These are phyloP conservation scores for Coemansia sp. DNA, from an alignment of 192 early-diverging fungal species.

Conservation along the genomic window DNA sequence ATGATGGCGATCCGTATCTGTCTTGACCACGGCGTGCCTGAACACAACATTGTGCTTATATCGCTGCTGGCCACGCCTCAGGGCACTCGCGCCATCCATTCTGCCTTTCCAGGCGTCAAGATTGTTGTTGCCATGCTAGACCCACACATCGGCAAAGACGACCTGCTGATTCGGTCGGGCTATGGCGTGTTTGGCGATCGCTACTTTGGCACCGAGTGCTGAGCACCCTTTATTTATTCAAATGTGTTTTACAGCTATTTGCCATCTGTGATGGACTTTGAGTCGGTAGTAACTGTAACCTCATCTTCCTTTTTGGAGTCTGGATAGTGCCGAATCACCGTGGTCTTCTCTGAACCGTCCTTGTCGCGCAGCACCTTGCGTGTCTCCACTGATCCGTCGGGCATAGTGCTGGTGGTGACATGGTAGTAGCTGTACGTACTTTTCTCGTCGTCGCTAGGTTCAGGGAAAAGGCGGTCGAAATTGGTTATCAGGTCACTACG, in stretches of 20 bases:
- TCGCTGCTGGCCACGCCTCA: constrained; percentile 76
- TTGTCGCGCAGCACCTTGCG: constrained; percentile 33
- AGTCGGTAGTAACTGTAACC: constrained; percentile 6
- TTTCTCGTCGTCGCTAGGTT: constrained; percentile 16
- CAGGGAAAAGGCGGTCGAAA: constrained; percentile 36
- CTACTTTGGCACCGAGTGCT: constrained; percentile 59
- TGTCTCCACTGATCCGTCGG: constrained; percentile 51
- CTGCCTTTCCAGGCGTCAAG: constrained; percentile 79
- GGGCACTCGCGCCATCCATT: constrained; percentile 74
- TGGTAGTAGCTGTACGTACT: constrained; percentile 29
- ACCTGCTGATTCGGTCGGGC: constrained; percentile 75
- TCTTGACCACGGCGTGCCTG: constrained; percentile 84
- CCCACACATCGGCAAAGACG: constrained; percentile 61
- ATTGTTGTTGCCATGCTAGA: constrained; percentile 84
- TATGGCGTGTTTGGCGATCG: constrained; percentile 85
- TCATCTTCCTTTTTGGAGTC: constrained; percentile 13
- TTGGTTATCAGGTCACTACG: constrained; percentile 26
- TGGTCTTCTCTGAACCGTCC: constrained; percentile 32
- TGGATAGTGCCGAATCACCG: constrained; percentile 24
- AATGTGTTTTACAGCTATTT: background rate
- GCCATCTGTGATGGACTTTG: background rate
- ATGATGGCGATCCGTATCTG: constrained; percentile 95
- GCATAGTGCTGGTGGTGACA: constrained; percentile 40
- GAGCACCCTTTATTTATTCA: background rate
- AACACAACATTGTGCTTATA: constrained; percentile 83